Base-by-base conservation (phyloP, 148 eudicot genomes). In the Amaranthus palmeri region DNA sequence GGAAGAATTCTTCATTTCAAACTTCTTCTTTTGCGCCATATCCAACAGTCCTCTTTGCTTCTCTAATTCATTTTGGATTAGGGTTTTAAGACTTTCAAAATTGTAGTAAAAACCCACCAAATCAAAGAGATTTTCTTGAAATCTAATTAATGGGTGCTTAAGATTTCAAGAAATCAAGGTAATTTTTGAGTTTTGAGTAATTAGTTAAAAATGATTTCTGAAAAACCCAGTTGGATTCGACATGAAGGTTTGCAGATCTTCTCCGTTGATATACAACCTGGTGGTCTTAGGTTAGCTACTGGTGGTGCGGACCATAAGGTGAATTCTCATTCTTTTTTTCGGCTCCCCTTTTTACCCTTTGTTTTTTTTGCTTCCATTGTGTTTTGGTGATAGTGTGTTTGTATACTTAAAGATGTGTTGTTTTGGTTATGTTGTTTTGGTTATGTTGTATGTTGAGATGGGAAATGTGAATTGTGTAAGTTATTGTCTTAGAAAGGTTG, bases 261-360 rank as follows among this genome's bases (percentile, higher is more conserved):
- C 90, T 89, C 99, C 70, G 84, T 95, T 84, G 99, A 95, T 82
- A 83, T 95, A 82, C 96, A 95, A 76, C 99, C 96, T 75, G 92
- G 92, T 78, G 91, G 89, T 41, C 81, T 78, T 59, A 79, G 99
- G 83, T 91, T 95, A 80, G 97, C 97, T 42, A 95, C 99, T 80
- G 99, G 96, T 70, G 99, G 99, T 60, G 97, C 97, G 79, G 99
- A 95, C 86, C 93, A 91, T 69, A 95, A 91, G 98, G 98, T 95
- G 70, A 54, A 7, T 18, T 51, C 18, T 72, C 53, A 11, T 17
- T 10, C 15, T 52, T 8, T 54, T 5, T 54, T 14, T 49, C 8
- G 18, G 13, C 36, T 62, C 54, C 48, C 54, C 8, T 45, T 40
- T 4, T 12, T 8, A 43, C 3, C 10, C 43, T 8, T 4, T 48